Evolutionary conservation across 306 rosid species (phyloP), one percentile per base, ranked within the genome.

Genomic region (Arachis stenosperma): DNA sequence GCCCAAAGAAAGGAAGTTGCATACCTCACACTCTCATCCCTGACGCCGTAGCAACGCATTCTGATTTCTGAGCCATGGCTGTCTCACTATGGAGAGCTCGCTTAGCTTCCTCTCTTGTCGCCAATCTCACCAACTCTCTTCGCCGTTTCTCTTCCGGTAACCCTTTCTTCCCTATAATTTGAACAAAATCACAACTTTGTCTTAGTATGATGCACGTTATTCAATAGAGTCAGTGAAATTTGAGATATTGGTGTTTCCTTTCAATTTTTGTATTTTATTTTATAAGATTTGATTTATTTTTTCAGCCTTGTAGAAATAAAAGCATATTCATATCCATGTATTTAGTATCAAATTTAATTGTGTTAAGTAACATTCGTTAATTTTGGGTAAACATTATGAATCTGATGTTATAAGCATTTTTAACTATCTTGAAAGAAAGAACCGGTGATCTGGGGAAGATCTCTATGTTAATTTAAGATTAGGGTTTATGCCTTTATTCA

Each of bases 61-160:
- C 37, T 33, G 37, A 33, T 42, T 42, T 8, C 46, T 6, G 7
- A 8, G 7, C 8, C 8, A 77, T 77, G 81, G 81, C 81, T 14
- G 4, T 6, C 14, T 29, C 50, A 12, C 39, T 69, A 27, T 70
- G 48, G 53, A 78, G 77, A 70, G n/a, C 39, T 63, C 81, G 81
- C 54, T 6, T 59, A 3, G 14, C 66, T 22, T 51, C 71, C 3
- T 77, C 75, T 7, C 40, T 44, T 63, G 36, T 70, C 46, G 0
- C 46, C 46, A 42, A 42, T 42, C 7, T 77, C 36, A 37, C 46
- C 67, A 78, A 78, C 70, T 29, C 77, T 36, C 5, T 78, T 44
- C 65, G 81, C 1, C 29, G 61, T 54, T 42, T 70, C 33, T 77
- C 81, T 36, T 62, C 81, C 4, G 81, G 81, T 77, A 77, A 40